Percentiles rank a stretch among this genome's conserved stretches.
phyloP scores from a whole-genome alignment of 2,329 filamentous ascomycete species.

The Penicillium sp. region DNA sequence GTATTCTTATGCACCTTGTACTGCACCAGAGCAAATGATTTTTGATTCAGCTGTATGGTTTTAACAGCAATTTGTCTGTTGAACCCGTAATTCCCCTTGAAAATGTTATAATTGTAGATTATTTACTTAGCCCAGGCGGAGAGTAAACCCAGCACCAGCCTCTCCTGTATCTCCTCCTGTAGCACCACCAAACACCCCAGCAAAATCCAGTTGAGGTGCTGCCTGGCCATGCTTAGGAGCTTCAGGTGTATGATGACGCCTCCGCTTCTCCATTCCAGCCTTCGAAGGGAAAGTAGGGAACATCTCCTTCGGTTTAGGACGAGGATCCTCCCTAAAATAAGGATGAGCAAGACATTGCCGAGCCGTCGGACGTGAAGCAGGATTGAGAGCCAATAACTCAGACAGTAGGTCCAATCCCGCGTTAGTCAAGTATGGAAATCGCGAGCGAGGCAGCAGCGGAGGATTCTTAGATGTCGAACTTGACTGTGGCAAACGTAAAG shows the following conservation, averaged over 20 bases:
- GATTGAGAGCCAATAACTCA: conserved; percentile 72
- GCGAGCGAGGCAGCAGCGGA: conserved; percentile 64
- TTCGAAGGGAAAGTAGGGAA: conserved; percentile 97
- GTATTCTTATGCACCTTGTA: neutral
- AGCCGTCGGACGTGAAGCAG: conserved; percentile 68
- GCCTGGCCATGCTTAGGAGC: conserved; percentile 78
- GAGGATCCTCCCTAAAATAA: conserved; percentile 87
- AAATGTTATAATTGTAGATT: neutral
- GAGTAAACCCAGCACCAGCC: conserved; percentile 55
- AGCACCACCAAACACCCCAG: conserved; percentile 67
- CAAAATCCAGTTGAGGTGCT: conserved; percentile 64
- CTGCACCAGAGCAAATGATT: neutral
- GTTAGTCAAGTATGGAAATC: conserved; percentile 77
- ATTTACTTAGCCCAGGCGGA: conserved; percentile 57
- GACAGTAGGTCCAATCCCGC: conserved; percentile 71
- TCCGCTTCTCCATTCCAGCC: conserved; percentile 82
- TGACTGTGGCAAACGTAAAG: conserved; percentile 68
- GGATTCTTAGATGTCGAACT: conserved; percentile 36
- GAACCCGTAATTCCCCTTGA: neutral
- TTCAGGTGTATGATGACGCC: conserved; percentile 72
- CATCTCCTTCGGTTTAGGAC: conserved; percentile 85
- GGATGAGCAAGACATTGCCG: conserved; percentile 72
- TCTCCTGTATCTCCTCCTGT: conserved; percentile 65
- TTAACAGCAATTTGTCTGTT: neutral
- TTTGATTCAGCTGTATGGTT: neutral